Base-by-base conservation (phyloP, 75 land plant species). In the Sequoia sempervirens region DNA sequence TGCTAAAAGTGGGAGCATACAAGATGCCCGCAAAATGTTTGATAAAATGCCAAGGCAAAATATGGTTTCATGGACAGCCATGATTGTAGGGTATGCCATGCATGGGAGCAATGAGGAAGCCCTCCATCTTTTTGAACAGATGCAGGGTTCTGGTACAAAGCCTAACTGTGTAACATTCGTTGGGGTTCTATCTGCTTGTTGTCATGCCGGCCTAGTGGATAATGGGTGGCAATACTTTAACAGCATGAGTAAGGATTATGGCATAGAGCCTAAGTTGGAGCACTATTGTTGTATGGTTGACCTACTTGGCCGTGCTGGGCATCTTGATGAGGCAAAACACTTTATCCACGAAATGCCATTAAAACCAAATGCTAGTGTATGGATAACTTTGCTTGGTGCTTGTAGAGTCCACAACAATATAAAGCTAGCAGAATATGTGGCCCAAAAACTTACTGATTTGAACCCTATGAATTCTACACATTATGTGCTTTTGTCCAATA, bases 61-160 rank as follows among this genome's bases (percentile, higher is more conserved):
- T 81, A 70, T 79, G 43, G 88, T 90, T 40, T 69, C 84, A 28
- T 92, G 94, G 94, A 92, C 73, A 32, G 73, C 84, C 5, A 83
- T 83, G 84, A 83, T 83, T 40, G 26, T 30, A 15, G 84, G 84
- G 41, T 66, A 36, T 80, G 85, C 88, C 30, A 76, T 83, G 74
- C 86, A 80, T 87, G 88, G 87, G 32, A 30, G 66, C 12, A 46
- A 10, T 20, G 54, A 56, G 69, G 83, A 85, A 52, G 87, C 80
- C 20, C 45, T 87, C 47, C 43, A 56, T 15, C 83, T 87, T 2
- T 86, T 81, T 61, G 30, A 72, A 34, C 56, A 82, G 1, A 86
- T 88, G 89, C 43, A 82, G 47, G 9, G 23, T 18, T 64, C 61
- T 54, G 85, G 82, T 15, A 46, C 82, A 41, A 36, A 73, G 7